phyloP scores from a whole-genome alignment of 2,329 filamentous ascomycete genomes.

The Aspergillus cejpii region DNA sequence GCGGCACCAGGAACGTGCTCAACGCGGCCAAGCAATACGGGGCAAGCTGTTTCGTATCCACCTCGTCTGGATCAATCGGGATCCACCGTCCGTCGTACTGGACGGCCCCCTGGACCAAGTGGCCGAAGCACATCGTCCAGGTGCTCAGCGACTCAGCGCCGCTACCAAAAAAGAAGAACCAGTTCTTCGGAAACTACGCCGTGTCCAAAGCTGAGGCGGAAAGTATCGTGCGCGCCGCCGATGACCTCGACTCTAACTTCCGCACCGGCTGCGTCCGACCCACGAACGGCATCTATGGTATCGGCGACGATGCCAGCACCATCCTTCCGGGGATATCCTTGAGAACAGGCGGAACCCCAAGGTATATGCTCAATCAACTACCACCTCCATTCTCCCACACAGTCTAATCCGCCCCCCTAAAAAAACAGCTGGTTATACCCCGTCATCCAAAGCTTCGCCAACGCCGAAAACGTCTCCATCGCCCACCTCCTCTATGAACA shows the following conservation, averaged over 20 bases:
- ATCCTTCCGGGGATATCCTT: constrained; percentile 40
- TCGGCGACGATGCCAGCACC: constrained; percentile 36
- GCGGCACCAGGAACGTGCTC: constrained; percentile 47
- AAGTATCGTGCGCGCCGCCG: constrained; percentile 44
- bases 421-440: constrained; percentile 39
- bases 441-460: constrained; percentile 47
- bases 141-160: constrained; percentile 40
- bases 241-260: constrained; percentile 36
- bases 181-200: constrained; percentile 48
- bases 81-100: constrained; percentile 42
- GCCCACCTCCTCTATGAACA: constrained; percentile 51
- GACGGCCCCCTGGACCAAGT: constrained; percentile 40
- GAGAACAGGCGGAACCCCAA: constrained; percentile 33
- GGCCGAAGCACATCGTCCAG: constrained; percentile 42
- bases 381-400: not conserved
- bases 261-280: constrained; percentile 51
- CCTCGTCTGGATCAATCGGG: constrained; percentile 47
- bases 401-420: too few species aligned
- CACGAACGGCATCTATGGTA: constrained; percentile 50
- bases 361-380: too few species aligned
- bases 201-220: constrained; percentile 49
- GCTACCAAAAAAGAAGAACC: constrained; percentile 36
- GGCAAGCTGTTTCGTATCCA: constrained; percentile 48
- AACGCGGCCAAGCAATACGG: constrained; percentile 43
- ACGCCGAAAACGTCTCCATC: constrained; percentile 49